Evolutionary conservation across 495 filamentous ascomycete genomes (phyloP), one percentile per base, ranked within the genome.

Genomic region (Talaromyces proteolyticus): DNA sequence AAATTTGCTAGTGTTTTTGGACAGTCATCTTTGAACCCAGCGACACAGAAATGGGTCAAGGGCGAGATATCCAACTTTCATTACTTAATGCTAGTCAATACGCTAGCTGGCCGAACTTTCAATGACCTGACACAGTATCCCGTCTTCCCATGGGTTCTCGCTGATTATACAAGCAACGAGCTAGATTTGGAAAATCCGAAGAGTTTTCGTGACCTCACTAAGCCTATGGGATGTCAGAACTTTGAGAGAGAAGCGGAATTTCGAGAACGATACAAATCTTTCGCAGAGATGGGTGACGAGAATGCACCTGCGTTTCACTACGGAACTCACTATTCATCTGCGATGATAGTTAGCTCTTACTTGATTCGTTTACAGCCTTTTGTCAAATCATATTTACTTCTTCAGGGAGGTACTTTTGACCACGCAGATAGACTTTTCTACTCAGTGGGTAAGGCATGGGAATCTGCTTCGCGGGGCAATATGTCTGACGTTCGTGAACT

Each of bases 31-130:
- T 79, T 82, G 14, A 90, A 89, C 58, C 88, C 91, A 22, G 85
- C 88, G 40, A 97, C 94, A 53, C 84, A 84, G 29, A 87, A 85
- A 72, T 98, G 93, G 93, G 76, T 89, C 47, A 86, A 84, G 59
- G 94, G 93, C 5, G 94, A 97, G 57, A 88, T 96, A 7, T 97
- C 94, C 5, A 98, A 98, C 62, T 98, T 97, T 59, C 90, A 96
- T 64, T 98, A 98, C 64, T 78, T 98, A 22, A 97, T 98, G 94
- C 78, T 95, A 40, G 80, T 98, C 61, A 98, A 98, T 59, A 97
- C 94, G 5, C 89, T 97, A 77, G 93, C 93, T 17, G 93, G 93
- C 24, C 75, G 93, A 44, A 97, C 93, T 0, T 98, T 98, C 75
- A 98, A 98, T 59, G 93, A 98, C 63, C 72, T 98, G 8, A 98